phyloP scores from a whole-genome alignment of 2,329 filamentous ascomycete species.

The Aspergillus udagawae region DNA sequence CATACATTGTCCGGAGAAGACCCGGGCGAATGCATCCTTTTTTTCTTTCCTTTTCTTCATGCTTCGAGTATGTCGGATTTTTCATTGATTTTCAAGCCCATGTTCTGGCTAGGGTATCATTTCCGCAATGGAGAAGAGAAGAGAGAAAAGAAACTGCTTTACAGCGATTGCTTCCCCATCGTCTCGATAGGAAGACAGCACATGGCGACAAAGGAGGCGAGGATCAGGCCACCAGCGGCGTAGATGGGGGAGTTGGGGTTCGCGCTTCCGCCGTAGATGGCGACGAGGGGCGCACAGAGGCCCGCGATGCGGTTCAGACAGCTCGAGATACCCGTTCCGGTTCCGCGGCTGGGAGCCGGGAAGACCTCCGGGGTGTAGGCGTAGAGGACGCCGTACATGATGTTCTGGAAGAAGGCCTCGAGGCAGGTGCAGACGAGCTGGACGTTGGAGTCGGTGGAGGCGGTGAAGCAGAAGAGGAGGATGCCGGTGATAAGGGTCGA shows the following conservation, averaged over 20 bases:
- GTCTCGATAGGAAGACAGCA: conserved; percentile 45
- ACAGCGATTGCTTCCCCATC: conserved; percentile 40
- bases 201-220: conserved; percentile 46
- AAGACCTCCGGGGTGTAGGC: conserved; percentile 59
- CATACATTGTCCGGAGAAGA: background rate
- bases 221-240: conserved; percentile 41
- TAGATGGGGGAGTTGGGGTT: conserved; percentile 45
- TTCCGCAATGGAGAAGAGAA: too few relatives aligned
- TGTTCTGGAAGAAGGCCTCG: conserved; percentile 55
- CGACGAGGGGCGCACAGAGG: conserved; percentile 44
- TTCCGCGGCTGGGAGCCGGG: conserved; percentile 52
- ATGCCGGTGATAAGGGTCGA: conserved; percentile 51
- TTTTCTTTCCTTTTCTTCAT: background rate
- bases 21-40: background rate
- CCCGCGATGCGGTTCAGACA: conserved; percentile 44
- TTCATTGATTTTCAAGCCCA: too few relatives aligned
- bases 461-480: conserved; percentile 54
- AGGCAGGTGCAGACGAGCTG: conserved; percentile 52
- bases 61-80: too few relatives aligned
- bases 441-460: conserved; percentile 44
- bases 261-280: conserved; percentile 35
- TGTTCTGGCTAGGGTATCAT: background rate
- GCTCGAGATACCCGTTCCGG: conserved; percentile 48
- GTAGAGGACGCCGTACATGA: conserved; percentile 56
- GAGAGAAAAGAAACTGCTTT: conserved; percentile 7